These are phyloP conservation scores for Helianthus tuberosus DNA, from an alignment of 129 eudicot species.

Conservation along the genomic window DNA sequence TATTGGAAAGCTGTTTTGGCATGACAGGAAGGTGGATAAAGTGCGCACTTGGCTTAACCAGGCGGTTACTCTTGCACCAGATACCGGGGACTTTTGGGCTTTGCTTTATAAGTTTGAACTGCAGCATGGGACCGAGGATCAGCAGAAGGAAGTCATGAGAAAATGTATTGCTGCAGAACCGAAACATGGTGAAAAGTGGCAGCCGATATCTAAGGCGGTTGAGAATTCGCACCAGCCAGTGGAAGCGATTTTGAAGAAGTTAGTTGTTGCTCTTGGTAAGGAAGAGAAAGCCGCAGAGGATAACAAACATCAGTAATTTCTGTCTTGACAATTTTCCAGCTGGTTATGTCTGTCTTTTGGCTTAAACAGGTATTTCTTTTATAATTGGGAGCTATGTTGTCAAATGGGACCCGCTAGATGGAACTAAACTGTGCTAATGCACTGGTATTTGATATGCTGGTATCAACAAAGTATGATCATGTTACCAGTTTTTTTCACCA, in stretches of 20 bases:
- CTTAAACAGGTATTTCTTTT: neutral
- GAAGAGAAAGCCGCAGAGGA: constrained; percentile 79
- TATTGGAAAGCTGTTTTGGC: constrained; percentile 92
- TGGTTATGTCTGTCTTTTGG: neutral
- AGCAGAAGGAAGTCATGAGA: constrained; percentile 70
- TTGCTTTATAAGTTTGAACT: constrained; percentile 73
- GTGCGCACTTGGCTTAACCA: constrained; percentile 83
- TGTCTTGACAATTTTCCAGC: neutral
- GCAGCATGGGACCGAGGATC: constrained; percentile 81
- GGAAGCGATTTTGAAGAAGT: constrained; percentile 76
- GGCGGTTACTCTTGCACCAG: constrained; percentile 82
- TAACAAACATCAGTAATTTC: constrained; percentile 37
- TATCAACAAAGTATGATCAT: no score
- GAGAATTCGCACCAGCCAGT: constrained; percentile 91
- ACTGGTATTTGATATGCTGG: no score
- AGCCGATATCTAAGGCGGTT: constrained; percentile 75
- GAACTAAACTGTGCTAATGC: no score
- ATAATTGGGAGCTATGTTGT: neutral
- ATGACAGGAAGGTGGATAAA: constrained; percentile 85
- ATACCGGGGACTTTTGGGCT: constrained; percentile 93
- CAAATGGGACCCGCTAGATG: neutral
- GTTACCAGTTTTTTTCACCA: no score
- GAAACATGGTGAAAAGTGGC: constrained; percentile 98
- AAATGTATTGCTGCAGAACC: constrained; percentile 84
- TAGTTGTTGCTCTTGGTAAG: constrained; percentile 69